Percentiles rank a stretch among this genome's conserved stretches.
Evolutionary conservation across 495 filamentous ascomycete species (phyloP).

Genomic region (Rhypophila decipiens): DNA sequence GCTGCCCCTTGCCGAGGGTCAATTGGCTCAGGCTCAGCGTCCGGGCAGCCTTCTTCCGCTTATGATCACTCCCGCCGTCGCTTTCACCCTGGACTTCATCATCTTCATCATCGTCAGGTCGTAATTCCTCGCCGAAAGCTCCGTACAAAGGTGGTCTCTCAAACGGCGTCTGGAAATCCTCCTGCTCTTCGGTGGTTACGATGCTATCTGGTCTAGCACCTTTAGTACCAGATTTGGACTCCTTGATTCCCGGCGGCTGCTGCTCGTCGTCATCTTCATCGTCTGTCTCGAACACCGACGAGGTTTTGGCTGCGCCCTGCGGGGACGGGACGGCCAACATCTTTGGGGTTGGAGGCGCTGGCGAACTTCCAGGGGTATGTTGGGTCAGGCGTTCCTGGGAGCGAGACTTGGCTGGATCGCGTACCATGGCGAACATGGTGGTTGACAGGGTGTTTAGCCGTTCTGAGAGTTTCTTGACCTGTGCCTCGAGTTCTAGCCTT

Average conservation of each 20-base stretch:
- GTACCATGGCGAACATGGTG: conserved; percentile 30
- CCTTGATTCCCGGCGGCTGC: too few species aligned
- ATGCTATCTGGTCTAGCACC: too few species aligned
- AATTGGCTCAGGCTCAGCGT: conserved; percentile 47
- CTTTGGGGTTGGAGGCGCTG: conserved; percentile 11
- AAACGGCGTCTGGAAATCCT: conserved; percentile 40
- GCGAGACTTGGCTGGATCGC: conserved; percentile 21
- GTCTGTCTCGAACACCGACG: conserved; percentile 30
- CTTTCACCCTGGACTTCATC: conserved; percentile 12
- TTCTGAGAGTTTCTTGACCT: conserved; percentile 42
- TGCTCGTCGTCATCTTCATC: conserved; percentile 23
- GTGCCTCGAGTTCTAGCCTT: conserved; percentile 43
- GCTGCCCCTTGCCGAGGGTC: conserved; percentile 33
- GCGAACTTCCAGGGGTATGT: conserved; percentile 5
- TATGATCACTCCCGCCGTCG: conserved; percentile 21
- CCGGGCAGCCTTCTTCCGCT: conserved; percentile 36
- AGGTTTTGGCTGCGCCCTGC: conserved; percentile 8
- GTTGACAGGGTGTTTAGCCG: conserved; percentile 34
- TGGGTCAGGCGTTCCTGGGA: conserved; percentile 18
- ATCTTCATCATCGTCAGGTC: conserved; percentile 17
- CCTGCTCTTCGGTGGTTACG: conserved; percentile 12
- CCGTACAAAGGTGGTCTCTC: conserved; percentile 30
- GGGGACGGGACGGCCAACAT: conserved; percentile 6
- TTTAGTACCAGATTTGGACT: too few species aligned
- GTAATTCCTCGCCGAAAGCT: conserved; percentile 39